Conservation (phyloP, 495 filamentous ascomycete species). For the Penicillium diatomitis region DNA sequence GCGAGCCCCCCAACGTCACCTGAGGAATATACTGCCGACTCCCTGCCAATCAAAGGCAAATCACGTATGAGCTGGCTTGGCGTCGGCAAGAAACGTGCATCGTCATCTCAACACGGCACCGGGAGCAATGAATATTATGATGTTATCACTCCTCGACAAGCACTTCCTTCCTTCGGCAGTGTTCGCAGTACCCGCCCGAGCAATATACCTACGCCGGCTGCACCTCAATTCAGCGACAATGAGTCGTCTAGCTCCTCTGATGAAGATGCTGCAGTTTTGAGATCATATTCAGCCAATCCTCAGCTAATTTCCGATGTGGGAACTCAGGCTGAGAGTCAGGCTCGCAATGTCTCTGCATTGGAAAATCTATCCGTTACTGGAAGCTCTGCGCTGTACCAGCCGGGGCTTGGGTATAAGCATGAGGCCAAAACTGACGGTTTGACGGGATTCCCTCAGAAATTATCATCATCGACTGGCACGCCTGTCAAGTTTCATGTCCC, state of each 20-base stretch:
- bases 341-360: conserved; percentile 3
- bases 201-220: conserved; percentile 6
- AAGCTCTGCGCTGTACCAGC: background rate
- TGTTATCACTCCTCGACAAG: conserved; percentile 63
- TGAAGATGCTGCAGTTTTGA: conserved; percentile 9
- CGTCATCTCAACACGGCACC: conserved; percentile 25
- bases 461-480: conserved; percentile 1
- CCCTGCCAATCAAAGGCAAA: conserved; percentile 36
- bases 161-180: conserved; percentile 78
- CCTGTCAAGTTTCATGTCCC: conserved; percentile 11
- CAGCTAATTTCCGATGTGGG: too few species aligned
- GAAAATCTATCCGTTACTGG: conserved; percentile 11
- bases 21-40: conserved; percentile 39
- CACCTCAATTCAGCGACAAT: conserved; percentile 27
- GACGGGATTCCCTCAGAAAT: background rate
- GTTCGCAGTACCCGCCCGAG: conserved; percentile 43
- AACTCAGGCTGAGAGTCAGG: background rate
- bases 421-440: conserved; percentile 1
- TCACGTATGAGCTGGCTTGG: conserved; percentile 46
- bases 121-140: conserved; percentile 50
- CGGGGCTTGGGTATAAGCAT: background rate
- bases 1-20: conserved; percentile 42
- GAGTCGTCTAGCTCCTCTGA: conserved; percentile 30
- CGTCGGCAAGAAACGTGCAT: conserved; percentile 40
- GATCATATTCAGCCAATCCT: conserved; percentile 38